These are phyloP conservation scores for Penicillium sp. DNA, from an alignment of 2,329 filamentous ascomycete species.

Conservation along the genomic window DNA sequence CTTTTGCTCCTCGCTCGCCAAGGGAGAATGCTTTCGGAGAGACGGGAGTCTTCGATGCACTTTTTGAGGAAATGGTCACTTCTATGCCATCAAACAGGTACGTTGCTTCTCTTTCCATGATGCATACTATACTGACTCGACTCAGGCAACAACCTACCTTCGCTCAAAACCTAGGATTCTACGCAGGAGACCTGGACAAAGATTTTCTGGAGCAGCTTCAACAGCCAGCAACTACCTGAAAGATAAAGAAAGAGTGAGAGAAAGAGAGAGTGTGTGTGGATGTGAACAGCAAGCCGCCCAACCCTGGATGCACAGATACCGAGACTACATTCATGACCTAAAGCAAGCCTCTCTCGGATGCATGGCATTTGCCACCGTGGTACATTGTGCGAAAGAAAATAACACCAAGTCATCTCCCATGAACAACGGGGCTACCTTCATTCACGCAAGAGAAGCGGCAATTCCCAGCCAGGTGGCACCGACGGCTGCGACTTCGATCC, in stretches of 20 bases:
- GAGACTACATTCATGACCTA: too few relatives aligned
- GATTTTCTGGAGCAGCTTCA: conserved; percentile 23
- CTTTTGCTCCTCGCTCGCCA: neutral
- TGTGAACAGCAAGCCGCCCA: too few relatives aligned
- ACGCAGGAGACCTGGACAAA: conserved; percentile 23
- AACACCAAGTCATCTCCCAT: too few relatives aligned
- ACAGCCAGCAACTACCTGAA: neutral
- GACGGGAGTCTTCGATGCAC: conserved; percentile 16
- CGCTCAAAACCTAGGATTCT: conserved; percentile 25
- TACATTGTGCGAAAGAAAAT: too few relatives aligned
- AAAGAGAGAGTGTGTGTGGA: neutral
- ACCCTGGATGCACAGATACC: too few relatives aligned
- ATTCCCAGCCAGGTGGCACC: conserved; percentile 2
- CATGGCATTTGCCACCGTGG: too few relatives aligned
- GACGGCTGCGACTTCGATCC: conserved; percentile 9
- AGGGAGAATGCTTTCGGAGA: neutral
- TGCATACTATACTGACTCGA: neutral
- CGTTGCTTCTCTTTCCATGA: neutral
- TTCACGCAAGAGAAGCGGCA: neutral
- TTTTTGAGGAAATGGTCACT: conserved; percentile 24
- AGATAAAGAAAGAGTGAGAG: too few relatives aligned
- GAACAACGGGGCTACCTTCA: neutral
- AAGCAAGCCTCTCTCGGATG: too few relatives aligned
- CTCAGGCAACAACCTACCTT: conserved; percentile 20
- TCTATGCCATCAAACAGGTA: conserved; percentile 19